Evolutionary conservation across 1,139 yeast species (phyloP), one percentile per base, ranked within the genome.

Genomic region (Nakaseomyces kungkrabaensis): DNA sequence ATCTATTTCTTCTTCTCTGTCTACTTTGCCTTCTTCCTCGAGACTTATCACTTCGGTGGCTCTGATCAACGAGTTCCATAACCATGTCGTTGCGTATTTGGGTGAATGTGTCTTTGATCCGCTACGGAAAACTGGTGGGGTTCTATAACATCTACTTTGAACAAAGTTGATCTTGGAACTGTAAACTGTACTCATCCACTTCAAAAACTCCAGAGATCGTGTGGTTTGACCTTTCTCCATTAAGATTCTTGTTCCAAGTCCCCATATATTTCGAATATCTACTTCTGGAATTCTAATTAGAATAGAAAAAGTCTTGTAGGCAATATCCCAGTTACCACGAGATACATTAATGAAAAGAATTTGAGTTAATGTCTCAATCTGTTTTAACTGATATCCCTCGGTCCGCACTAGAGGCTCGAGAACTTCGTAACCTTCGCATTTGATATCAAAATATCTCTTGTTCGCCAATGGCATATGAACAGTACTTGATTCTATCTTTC

Each of bases 231-330:
- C 51, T n/a, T 48, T 43, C 10, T 59, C 54, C 31, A 52, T 50
- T 48, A 77, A 54, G 8, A 76, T 70, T 46, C 72, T 74, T 3
- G 79, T 65, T 0, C 85, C 87, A 1, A 80, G 46, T 0, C 82
- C 77, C 87, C 88, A 82, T 8, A 81, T 62, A 1, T 74, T 66
- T 52, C 79, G 67, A 2, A 81, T 60, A 60, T 82, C 85, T 4
- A 77, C 71, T 1, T 64, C 63, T 1, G 76, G 76, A 1, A 76
- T 60, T 48, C 82, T 61, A 1, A 80, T 62, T 36, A 82, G 57
- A 2, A 76, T 51, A 24, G 78, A 64, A 56, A 79, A 79, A n/a
- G 77, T 65, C 50, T 72, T 72, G 57, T 77, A 79, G 0, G 85
- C 82, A 13, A 68, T 48, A 7, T 62, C 58, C 86, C 86, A 82